Evolutionary conservation across 1,284 basidiomycete genomes (phyloP), one percentile per base, ranked within the genome.

Genomic region (Ganoderma leucocontextum): DNA sequence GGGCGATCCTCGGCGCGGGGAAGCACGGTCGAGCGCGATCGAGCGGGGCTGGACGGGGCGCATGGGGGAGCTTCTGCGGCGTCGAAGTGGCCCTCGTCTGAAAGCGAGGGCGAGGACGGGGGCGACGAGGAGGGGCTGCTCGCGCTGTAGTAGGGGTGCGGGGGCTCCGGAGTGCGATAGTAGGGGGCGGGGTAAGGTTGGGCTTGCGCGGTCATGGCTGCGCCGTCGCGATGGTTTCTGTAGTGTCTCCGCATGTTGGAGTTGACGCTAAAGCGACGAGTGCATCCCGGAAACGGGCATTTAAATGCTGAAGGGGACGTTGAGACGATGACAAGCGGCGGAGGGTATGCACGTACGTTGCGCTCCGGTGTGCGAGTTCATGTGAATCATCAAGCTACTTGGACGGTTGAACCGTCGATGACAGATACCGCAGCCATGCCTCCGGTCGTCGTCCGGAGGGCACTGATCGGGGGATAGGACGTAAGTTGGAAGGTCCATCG

Each of bases 181-280:
- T 33, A 55, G 4, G 52, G 33, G 12, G 66, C 62, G 12, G 61
- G 38, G 22, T 42, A 53, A 25, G 64, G 35, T 36, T 52, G 59
- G 44, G 36, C 41, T 64, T 62, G 57, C 22, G 44, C 53, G 25
- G 57, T 47, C 9, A 22, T 38, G 41, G n/a, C 33, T 29, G 67
- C 60, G 13, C 33, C 67, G 7, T 72, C 69, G 35, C 67, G 81
- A 73, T 93, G 91, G 77, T 91, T 92, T 55, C 91, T 82, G 74
- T 89, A 89, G 75, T 94, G 92, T 9, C 92, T 83, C 52, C 92
- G 86, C 92, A 94, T 93, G 77, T 94, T 94, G 0, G 90, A 92
- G 75, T 92, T 92, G 66, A 93, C 92, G 71, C 92, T 93, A 80
- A 94, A 94, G 67, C 87, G 85, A 33, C 91, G 85, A 38, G 89